Evolutionary conservation across 495 filamentous ascomycete genomes (phyloP).

Genomic region (Hypomontagnella monticulosa): DNA sequence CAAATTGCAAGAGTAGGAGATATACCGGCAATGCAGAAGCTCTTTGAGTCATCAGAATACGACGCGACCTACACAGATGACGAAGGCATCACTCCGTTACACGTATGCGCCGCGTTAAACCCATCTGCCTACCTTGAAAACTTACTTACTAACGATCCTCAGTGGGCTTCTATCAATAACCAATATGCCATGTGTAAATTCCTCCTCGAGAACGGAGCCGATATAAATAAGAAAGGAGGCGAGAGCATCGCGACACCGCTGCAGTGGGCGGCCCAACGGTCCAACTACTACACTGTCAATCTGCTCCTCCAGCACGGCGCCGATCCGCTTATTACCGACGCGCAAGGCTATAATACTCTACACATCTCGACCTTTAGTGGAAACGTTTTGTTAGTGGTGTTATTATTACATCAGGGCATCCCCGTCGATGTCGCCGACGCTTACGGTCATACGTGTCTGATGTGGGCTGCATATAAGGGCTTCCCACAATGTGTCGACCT

Average conservation of each 20-base stretch:
- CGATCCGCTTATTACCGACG: conserved; percentile 86
- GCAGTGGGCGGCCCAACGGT: conserved; percentile 96
- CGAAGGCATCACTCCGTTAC: conserved; percentile 92
- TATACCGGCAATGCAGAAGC: conserved; percentile 82
- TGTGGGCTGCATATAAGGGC: conserved; percentile 99
- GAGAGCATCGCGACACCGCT: conserved; percentile 92
- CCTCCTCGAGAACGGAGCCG: conserved; percentile 86
- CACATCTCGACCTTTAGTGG: conserved; percentile 97
- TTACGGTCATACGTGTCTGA: conserved; percentile 89
- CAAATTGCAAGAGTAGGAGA: conserved; percentile 92
- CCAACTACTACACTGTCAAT: conserved; percentile 81
- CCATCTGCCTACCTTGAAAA: not conserved
- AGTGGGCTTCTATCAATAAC: conserved; percentile 99
- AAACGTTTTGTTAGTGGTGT: conserved; percentile 89
- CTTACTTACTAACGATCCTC: conserved; percentile 43
- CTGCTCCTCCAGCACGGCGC: conserved; percentile 87
- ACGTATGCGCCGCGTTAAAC: conserved; percentile 70
- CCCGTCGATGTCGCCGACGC: conserved; percentile 89
- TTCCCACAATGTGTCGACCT: conserved; percentile 90
- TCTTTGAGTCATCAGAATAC: conserved; percentile 83
- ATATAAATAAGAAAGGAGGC: conserved; percentile 93
- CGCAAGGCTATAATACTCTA: conserved; percentile 95
- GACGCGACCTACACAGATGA: conserved; percentile 84
- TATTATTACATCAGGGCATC: conserved; percentile 89
- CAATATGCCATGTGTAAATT: conserved; percentile 96